Conservation (phyloP, 768 basidiomycete species). For the Lactarius quietus region DNA sequence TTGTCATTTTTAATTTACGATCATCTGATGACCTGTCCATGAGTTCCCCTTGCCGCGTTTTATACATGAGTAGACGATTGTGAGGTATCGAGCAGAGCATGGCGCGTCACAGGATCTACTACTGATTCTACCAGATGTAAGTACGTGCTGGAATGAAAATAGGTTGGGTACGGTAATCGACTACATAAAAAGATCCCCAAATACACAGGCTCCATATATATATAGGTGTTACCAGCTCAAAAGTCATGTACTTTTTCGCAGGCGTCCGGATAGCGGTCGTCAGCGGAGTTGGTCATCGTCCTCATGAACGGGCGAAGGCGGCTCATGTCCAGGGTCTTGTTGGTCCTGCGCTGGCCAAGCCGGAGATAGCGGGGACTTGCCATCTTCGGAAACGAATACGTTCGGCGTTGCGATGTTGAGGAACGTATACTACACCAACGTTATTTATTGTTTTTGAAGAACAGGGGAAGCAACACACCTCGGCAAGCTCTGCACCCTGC, state of each 20-base stretch:
- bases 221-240: background rate
- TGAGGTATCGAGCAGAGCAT: background rate
- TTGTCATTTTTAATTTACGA: too few species aligned
- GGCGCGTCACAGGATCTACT: background rate
- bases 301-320: background rate
- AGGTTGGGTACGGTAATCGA: constrained; percentile 2
- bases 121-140: background rate
- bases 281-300: background rate
- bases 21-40: background rate
- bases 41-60: background rate
- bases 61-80: background rate
- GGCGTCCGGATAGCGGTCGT: background rate
- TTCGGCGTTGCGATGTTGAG: constrained; percentile 15
- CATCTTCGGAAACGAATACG: constrained; percentile 12
- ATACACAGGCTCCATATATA: constrained; percentile 2
- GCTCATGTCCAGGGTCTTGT: background rate
- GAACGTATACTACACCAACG: constrained; percentile 15
- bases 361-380: background rate
- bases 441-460: background rate
- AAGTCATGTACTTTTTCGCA: background rate
- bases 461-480: constrained; percentile 28
- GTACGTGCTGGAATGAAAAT: background rate
- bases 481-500: constrained; percentile 31
- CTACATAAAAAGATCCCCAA: constrained; percentile 10
- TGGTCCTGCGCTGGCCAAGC: background rate